These are phyloP conservation scores for Sabuloglossum arenarium DNA, from an alignment of 495 filamentous ascomycete genomes.

Conservation along the genomic window DNA sequence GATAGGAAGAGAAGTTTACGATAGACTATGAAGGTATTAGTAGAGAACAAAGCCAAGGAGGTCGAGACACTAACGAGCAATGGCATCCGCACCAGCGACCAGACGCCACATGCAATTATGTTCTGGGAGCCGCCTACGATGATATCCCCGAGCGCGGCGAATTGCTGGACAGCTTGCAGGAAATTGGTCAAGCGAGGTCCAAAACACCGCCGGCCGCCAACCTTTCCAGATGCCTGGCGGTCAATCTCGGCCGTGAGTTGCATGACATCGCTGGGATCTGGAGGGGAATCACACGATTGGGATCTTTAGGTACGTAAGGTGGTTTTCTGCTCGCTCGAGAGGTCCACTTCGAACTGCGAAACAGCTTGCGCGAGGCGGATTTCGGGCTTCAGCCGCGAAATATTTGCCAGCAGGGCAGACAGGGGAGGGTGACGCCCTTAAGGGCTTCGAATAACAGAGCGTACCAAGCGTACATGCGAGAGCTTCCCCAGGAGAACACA, in stretches of 20 bases:
- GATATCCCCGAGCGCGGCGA: constrained; percentile 22
- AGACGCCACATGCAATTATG: constrained; percentile 24
- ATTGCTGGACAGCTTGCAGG: constrained; percentile 23
- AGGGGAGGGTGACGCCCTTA: constrained; percentile 13
- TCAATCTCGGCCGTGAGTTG: constrained; percentile 23
- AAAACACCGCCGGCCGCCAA: constrained; percentile 16
- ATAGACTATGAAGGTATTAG: constrained; percentile 16
- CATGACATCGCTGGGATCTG: constrained; percentile 20
- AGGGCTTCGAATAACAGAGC: neutral
- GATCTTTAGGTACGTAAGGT: constrained; percentile 13
- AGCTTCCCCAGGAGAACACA: neutral
- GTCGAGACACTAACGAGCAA: constrained; percentile 16
- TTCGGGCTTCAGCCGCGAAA: constrained; percentile 20
- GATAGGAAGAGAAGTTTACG: constrained; percentile 14
- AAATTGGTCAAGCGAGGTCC: constrained; percentile 23
- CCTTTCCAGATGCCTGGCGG: constrained; percentile 8
- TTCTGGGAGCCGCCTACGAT: constrained; percentile 24
- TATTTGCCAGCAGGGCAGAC: constrained; percentile 29
- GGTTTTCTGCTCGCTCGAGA: constrained; percentile 19
- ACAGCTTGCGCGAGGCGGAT: constrained; percentile 21
- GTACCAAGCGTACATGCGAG: neutral
- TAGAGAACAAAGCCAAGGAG: constrained; percentile 7
- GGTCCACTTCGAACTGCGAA: constrained; percentile 20
- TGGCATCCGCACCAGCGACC: constrained; percentile 21
- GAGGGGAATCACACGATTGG: constrained; percentile 11